Evolutionary conservation across 331 rosid genomes (phyloP), one percentile per base, ranked within the genome.

Genomic region (Stylosanthes scabra): DNA sequence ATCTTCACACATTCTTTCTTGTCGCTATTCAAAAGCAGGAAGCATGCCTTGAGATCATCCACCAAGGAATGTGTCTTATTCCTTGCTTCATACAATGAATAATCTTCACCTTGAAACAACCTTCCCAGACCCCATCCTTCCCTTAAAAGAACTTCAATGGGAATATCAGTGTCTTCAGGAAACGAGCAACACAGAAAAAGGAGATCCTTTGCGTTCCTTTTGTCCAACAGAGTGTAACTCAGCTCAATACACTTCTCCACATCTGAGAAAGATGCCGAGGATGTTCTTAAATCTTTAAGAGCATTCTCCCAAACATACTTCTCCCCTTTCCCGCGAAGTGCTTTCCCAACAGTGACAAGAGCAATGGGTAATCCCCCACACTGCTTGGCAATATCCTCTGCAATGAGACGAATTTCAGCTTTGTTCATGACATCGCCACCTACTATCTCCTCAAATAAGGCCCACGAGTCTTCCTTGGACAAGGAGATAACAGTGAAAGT

Each of bases 131-230:
- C 87, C 39, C 72, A 31, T 3, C 60, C 81, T 77, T 79, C 74
- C 12, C 72, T 49, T 8, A 88, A 15, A 67, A 86, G 47, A 44
- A 66, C 55, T 60, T 78, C 74, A 54, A 83, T 58, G 3, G 73
- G 66, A 29, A 85, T 83, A 47, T 81, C 74, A 78, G 56, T 74
- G 16, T 78, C 84, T 70, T 73, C 71, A 0, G 89, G 84, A 52
- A 83, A 83, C 7, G 72, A 71, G 66, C 82, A 69, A 65, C 84
- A 86, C 4, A 82, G 82, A 11, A 73, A 61, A 45, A 86, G 78
- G 10, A 75, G 45, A 1, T 5, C 47, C 66, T 74, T 75, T 11
- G 51, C 51, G 54, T 84, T 84, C 4, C 58, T 54, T 16, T 9
- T 72, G 8, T 45, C 47, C 44, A 88, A 59, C 39, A 69, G 74